These are phyloP conservation scores for Aureobasidium sp. DNA, from an alignment of 2,329 filamentous ascomycete species.

Conservation along the genomic window DNA sequence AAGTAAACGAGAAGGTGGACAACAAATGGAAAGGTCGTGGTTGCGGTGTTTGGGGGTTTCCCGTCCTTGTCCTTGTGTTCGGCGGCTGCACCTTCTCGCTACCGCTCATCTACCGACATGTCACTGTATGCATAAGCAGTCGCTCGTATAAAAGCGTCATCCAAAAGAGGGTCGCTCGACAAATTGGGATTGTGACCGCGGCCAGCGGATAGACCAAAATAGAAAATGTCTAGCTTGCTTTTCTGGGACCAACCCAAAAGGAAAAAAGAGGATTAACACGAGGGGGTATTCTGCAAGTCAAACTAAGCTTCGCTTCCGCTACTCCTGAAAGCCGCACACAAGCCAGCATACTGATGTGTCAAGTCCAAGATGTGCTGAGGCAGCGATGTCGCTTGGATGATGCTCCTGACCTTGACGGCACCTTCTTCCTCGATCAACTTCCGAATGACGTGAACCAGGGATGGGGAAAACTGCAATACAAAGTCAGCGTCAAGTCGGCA, in stretches of 20 bases:
- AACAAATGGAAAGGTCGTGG: no score
- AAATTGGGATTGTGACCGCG: no score
- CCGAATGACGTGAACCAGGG: slow-evolving; percentile 78
- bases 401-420: slow-evolving; percentile 92
- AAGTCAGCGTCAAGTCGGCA: background rate
- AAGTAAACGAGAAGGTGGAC: no score
- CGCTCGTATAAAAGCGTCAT: no score
- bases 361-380: slow-evolving; percentile 89
- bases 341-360: slow-evolving; percentile 89
- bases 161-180: no score
- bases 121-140: no score
- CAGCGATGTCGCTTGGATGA: slow-evolving; percentile 90
- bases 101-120: no score
- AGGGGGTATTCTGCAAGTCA: slow-evolving; percentile 1
- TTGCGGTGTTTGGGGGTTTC: no score
- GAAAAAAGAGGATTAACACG: background rate
- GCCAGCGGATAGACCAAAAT: no score
- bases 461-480: slow-evolving; percentile 67
- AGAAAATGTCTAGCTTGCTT: background rate
- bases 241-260: background rate
- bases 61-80: no score
- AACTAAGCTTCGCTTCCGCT: slow-evolving; percentile 65
- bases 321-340: slow-evolving; percentile 92
- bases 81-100: no score
- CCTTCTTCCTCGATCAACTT: slow-evolving; percentile 96